phyloP scores from a whole-genome alignment of 2,329 filamentous ascomycete genomes.

The Sporothrix inflata region DNA sequence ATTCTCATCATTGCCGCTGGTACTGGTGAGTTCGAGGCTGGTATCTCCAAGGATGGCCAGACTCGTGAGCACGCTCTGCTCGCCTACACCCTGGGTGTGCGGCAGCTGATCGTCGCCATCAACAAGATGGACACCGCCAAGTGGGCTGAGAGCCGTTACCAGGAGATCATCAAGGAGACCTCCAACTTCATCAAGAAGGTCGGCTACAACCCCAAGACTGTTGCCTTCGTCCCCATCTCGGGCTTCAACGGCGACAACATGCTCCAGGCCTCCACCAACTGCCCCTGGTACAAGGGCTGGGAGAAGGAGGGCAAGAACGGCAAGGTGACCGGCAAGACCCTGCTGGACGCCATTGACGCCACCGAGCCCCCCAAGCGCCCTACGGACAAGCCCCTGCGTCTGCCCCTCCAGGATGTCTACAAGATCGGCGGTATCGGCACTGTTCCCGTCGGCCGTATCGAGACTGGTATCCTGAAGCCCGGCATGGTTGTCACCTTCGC shows the following conservation, averaged over 20 bases:
- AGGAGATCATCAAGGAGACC: constrained; percentile 99
- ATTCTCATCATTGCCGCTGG: constrained; percentile 99
- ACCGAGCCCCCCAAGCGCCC: constrained; percentile 93
- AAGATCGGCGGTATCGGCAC: constrained; percentile 99
- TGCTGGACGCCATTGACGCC: constrained; percentile 97
- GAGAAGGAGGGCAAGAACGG: constrained; percentile 94
- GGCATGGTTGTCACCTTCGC: constrained; percentile 98
- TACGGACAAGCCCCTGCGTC: constrained; percentile 98
- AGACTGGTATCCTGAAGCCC: constrained; percentile 95
- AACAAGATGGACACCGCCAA: constrained; percentile 99
- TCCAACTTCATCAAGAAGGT: constrained; percentile 99
- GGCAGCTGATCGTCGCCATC: constrained; percentile 99
- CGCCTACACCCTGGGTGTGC: constrained; percentile 99
- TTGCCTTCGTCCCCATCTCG: constrained; percentile 99
- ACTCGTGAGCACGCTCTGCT: constrained; percentile 99
- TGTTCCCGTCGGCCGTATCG: constrained; percentile 99
- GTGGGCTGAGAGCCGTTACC: constrained; percentile 94
- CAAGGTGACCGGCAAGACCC: constrained; percentile 92
- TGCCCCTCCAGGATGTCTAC: constrained; percentile 99
- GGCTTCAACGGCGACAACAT: constrained; percentile 99
- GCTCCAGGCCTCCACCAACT: constrained; percentile 86
- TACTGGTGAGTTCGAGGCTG: constrained; percentile 99
- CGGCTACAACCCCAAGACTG: constrained; percentile 99
- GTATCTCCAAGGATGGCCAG: constrained; percentile 99
- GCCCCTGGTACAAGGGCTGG: constrained; percentile 99